These are phyloP conservation scores for Ophiostoma ulmi DNA, from an alignment of 2,329 filamentous ascomycete genomes.

Conservation along the genomic window DNA sequence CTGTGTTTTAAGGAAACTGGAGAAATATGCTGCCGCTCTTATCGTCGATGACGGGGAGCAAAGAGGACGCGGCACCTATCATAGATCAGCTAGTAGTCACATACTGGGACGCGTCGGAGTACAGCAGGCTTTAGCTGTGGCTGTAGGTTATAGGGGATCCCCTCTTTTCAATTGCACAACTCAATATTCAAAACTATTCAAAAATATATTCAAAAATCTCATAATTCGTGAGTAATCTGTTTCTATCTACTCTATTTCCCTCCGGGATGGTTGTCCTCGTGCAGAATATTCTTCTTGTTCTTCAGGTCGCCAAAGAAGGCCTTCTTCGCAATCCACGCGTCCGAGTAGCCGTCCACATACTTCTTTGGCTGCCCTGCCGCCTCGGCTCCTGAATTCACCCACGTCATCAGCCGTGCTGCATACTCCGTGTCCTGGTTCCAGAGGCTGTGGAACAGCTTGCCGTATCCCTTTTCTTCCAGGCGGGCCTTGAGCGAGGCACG, in stretches of 20 bases:
- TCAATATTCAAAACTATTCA: neutral
- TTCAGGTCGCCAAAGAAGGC: constrained; percentile 8
- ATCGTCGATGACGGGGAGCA: too few species aligned
- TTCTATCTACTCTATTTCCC: neutral
- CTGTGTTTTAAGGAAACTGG: too few species aligned
- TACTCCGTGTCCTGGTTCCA: constrained; percentile 29
- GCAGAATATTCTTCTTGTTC: constrained; percentile 17
- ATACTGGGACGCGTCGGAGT: too few species aligned
- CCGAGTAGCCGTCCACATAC: constrained; percentile 18
- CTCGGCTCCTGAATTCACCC: constrained; percentile 24
- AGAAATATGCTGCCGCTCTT: too few species aligned
- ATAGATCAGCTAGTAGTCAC: too few species aligned
- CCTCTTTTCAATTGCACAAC: too few species aligned
- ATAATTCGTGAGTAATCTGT: neutral
- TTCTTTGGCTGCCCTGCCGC: neutral
- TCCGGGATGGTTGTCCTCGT: constrained; percentile 12
- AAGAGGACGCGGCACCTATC: too few species aligned
- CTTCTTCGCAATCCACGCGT: constrained; percentile 17
- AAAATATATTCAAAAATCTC: neutral
- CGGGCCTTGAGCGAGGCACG: constrained; percentile 34
- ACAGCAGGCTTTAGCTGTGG: too few species aligned
- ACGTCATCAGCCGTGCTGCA: constrained; percentile 29
- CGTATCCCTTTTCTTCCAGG: constrained; percentile 32
- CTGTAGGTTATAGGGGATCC: too few species aligned
- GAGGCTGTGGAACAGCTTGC: constrained; percentile 39